Evolutionary conservation across 768 basidiomycete genomes (phyloP), one percentile per base, ranked within the genome.

Genomic region (Terana coerulea): DNA sequence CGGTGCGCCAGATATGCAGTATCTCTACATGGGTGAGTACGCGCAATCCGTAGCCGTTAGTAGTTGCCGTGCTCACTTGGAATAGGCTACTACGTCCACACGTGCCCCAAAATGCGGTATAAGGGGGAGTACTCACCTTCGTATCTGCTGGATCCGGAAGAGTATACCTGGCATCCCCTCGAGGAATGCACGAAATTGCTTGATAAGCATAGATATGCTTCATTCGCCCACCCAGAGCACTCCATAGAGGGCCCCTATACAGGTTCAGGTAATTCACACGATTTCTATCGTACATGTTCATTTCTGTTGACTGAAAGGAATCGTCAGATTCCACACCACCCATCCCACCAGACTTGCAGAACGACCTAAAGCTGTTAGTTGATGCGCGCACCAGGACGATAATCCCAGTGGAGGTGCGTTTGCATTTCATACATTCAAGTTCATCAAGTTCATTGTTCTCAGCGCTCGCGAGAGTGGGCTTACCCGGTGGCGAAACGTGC

Each of bases 51-150:
- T n/a, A n/a, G n/a, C n/a, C n/a, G n/a, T n/a, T n/a, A n/a, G n/a
- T n/a, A n/a, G n/a, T n/a, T n/a, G n/a, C n/a, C n/a, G n/a, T n/a
- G n/a, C n/a, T n/a, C n/a, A n/a, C n/a, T n/a, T n/a, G n/a, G n/a
- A 14, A 11, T 59, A 97, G 95, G 95, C 6, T 98, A 83, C 67
- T 98, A 98, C 66, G 88, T 98, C 33, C 79, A 97, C 59, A 83
- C 88, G 2, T 98, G 95, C 63, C 80, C 72, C 45, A 99, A 99
- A 69, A 98, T 98, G 97, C 76, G 77, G 49, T 98, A 99, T 69
- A 99, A 99, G 62, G 94, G 85, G 25, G 93, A 97, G 49, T 99
- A 95, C 59, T 66, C 75, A 0, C 95, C 95, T 0, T 97, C 95
- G 2, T 91, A 80, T 57, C 76, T 98, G 17, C 78, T 81, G 11